Base-by-base conservation (phyloP, 352 stramenopile genomes). In the Globisporangium canariense region DNA sequence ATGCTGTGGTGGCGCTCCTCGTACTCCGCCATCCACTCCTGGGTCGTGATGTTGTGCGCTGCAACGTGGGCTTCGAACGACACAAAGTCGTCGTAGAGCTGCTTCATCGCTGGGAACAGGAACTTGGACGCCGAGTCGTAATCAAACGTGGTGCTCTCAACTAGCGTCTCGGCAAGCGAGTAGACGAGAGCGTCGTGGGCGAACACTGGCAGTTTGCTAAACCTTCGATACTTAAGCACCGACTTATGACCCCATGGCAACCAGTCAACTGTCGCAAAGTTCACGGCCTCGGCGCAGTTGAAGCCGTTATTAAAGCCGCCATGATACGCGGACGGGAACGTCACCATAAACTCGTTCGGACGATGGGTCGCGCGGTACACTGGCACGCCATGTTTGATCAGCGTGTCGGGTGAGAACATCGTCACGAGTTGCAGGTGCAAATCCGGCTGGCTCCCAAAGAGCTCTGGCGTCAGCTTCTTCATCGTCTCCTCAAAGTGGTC, bases 291-390 rank as follows among this genome's bases (percentile, higher is more conserved):
- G 2, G 87, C 90, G 53, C 90, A 91, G 55, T 97, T 98, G 54
- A 98, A 98, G 8, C 97, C 98, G 50, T 98, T 93, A 73, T 97
- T 99, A 64, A 99, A 99, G 10, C 98, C 98, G 43, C 86, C 90
- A 70, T 99, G 98, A 68, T 99, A 99, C 0, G 97, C 89, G 4
- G 95, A 96, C 51, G 98, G 98, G 67, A 99, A 99, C 0, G 98
- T 99, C 16, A 99, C 93, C 34, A 99, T 93, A 73, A 98, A 99
- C 72, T 99, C 94, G 60, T 98, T 98, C 6, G 96, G 79, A n/a
- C 96, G 65, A 67, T 99, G 97, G 10, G 93, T 89, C 1, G 97
- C 78, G 20, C 97, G 93, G 63, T 97, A 99, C 47, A 99, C 96
- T 4, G 89, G 88, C 0, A 99, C 94, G 52, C 89, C 89, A 22